Percentiles rank a stretch among this genome's conserved stretches.
Evolutionary conservation across 208 protist species (phyloP).

Genomic region (Trypanosomatidae sp.): DNA sequence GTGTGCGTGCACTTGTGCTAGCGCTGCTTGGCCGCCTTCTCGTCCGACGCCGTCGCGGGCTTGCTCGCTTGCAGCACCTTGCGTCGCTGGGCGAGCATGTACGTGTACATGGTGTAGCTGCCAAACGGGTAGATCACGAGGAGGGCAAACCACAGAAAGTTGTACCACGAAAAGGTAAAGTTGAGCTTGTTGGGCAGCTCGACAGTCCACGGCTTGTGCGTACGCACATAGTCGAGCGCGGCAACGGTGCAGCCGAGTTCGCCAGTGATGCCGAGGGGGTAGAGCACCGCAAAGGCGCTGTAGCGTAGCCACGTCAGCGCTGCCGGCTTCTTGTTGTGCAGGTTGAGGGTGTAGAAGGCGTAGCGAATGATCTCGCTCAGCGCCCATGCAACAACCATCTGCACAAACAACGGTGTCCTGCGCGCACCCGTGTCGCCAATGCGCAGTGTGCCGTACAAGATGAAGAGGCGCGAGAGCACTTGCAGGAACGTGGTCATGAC

Average conservation of each 20-base stretch:
- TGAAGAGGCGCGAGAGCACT: slow-evolving; percentile 70
- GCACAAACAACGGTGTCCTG: slow-evolving; percentile 27
- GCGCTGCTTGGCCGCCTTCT: slow-evolving; percentile 7
- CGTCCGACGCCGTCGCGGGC: slow-evolving; percentile 2
- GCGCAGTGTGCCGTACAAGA: slow-evolving; percentile 66
- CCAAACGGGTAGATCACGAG: slow-evolving; percentile 63
- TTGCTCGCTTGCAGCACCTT: slow-evolving; percentile 33
- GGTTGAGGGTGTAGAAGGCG: slow-evolving; percentile 65
- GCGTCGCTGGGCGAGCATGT: slow-evolving; percentile 81
- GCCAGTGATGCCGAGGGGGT: slow-evolving; percentile 80
- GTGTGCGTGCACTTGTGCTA: not conserved
- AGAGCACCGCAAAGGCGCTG: slow-evolving; percentile 82
- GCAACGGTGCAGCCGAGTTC: slow-evolving; percentile 77
- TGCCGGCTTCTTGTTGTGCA: slow-evolving; percentile 18
- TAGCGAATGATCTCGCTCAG: slow-evolving; percentile 85
- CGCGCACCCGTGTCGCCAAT: slow-evolving; percentile 37
- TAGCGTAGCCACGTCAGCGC: slow-evolving; percentile 81
- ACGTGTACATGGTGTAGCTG: slow-evolving; percentile 80
- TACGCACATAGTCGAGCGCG: slow-evolving; percentile 48
- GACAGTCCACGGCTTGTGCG: slow-evolving; percentile 43
- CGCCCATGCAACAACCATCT: slow-evolving; percentile 79
- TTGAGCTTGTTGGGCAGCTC: slow-evolving; percentile 74
- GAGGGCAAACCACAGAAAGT: slow-evolving; percentile 49
- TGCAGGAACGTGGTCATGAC: slow-evolving; percentile 78
- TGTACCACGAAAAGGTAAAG: slow-evolving; percentile 71